phyloP scores from a whole-genome alignment of 192 early-diverging fungal species.

The Neocallimastix lanati region DNA sequence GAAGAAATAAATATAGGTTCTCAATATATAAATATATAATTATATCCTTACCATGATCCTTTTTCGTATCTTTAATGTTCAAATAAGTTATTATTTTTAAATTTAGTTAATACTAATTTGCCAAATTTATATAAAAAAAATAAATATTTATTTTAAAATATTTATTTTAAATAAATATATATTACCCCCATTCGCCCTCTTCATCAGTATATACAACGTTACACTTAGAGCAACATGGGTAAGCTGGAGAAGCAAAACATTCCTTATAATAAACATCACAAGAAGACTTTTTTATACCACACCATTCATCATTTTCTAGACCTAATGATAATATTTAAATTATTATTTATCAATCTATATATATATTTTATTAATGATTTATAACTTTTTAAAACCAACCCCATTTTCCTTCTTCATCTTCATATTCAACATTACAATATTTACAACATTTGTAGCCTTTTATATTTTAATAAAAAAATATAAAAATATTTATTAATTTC shows the following conservation, averaged over 20 bases:
- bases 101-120: no score
- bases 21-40: no score
- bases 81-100: no score
- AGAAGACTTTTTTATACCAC: background rate
- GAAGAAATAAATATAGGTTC: no score
- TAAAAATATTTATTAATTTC: no score
- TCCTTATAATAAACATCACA: background rate
- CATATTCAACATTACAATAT: background rate
- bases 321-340: background rate
- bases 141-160: no score
- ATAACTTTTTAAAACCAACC: background rate
- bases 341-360: background rate
- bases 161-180: no score
- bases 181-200: background rate
- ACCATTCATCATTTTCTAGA: background rate
- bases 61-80: background rate
- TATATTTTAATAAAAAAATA: no score
- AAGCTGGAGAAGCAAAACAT: background rate
- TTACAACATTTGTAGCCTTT: background rate
- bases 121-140: no score
- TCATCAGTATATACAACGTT: background rate
- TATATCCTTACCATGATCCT: background rate
- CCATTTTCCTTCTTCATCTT: background rate
- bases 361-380: no score
- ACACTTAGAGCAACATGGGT: background rate